Conservation (phyloP, 331 rosid genomes). For the Quercus tomentella region DNA sequence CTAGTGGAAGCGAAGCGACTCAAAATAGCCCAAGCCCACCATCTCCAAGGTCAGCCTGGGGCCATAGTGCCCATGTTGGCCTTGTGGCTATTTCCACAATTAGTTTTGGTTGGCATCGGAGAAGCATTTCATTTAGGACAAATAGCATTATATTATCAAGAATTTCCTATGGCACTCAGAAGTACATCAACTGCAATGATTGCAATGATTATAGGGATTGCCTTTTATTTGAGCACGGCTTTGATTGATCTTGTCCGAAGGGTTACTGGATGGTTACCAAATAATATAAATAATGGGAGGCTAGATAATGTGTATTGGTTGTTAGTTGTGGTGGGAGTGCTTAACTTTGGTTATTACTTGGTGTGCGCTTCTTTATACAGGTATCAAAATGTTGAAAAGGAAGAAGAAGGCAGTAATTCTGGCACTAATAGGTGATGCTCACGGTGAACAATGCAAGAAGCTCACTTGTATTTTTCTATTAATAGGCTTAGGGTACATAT, state of each 20-base stretch:
- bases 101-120: slow-evolving; percentile 51
- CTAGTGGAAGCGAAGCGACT: slow-evolving; percentile 62
- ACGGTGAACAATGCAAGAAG: too few relatives aligned
- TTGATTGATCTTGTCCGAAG: slow-evolving; percentile 36
- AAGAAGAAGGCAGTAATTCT: neutral
- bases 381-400: slow-evolving; percentile 12
- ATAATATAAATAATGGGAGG: slow-evolving; percentile 47
- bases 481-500: too few relatives aligned
- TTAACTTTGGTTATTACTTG: slow-evolving; percentile 31
- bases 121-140: slow-evolving; percentile 69
- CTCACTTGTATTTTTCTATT: too few relatives aligned
- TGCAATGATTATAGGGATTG: slow-evolving; percentile 32
- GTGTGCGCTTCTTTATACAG: slow-evolving; percentile 21
- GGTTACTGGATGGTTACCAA: slow-evolving; percentile 52
- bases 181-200: slow-evolving; percentile 60
- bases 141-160: slow-evolving; percentile 58
- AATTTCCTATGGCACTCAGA: slow-evolving; percentile 42
- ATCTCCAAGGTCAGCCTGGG: neutral
- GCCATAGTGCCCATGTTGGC: slow-evolving; percentile 26
- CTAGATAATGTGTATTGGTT: slow-evolving; percentile 54
- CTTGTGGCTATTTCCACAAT: slow-evolving; percentile 63
- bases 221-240: slow-evolving; percentile 40
- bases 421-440: neutral
- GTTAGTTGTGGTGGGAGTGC: slow-evolving; percentile 35
- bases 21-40: slow-evolving; percentile 18